phyloP scores from a whole-genome alignment of 1,139 yeast genomes.

The Starmera stellimalicola region DNA sequence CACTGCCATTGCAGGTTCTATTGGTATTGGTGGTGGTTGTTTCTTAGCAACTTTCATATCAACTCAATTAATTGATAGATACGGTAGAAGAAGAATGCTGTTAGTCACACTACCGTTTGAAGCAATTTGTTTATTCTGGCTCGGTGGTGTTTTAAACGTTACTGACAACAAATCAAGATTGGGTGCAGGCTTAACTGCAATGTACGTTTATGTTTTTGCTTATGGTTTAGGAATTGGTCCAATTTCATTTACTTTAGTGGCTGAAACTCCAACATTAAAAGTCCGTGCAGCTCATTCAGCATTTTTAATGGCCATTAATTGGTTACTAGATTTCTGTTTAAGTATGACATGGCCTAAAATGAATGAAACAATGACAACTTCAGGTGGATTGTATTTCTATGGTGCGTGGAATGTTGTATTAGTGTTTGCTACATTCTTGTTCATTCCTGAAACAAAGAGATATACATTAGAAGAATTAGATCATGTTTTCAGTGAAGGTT shows the following conservation, averaged over 20 bases:
- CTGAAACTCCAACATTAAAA: constrained; percentile 45
- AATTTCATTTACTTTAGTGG: constrained; percentile 46
- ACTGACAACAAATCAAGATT: constrained; percentile 28
- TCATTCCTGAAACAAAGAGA: constrained; percentile 55
- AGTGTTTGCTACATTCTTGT: constrained; percentile 38
- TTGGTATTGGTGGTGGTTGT: constrained; percentile 51
- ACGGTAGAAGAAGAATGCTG: constrained; percentile 44
- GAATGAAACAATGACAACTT: constrained; percentile 33
- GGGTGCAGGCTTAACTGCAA: constrained; percentile 36
- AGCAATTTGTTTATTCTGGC: constrained; percentile 37
- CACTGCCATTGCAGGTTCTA: constrained; percentile 41
- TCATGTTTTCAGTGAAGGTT: constrained; percentile 29
- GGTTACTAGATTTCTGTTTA: constrained; percentile 45
- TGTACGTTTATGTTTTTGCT: constrained; percentile 37
- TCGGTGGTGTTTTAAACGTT: constrained; percentile 41
- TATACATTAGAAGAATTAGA: constrained; percentile 54
- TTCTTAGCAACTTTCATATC: constrained; percentile 44
- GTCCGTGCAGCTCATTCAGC: constrained; percentile 48
- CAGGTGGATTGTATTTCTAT: constrained; percentile 47
- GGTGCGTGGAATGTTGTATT: constrained; percentile 49
- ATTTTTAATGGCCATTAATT: constrained; percentile 44
- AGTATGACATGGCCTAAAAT: constrained; percentile 49
- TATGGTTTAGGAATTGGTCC: constrained; percentile 51
- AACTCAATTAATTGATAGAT: constrained; percentile 42
- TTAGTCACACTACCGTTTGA: constrained; percentile 41